Evolutionary conservation across 2,329 filamentous ascomycete species (phyloP).

Genomic region (Penicillium sp.): DNA sequence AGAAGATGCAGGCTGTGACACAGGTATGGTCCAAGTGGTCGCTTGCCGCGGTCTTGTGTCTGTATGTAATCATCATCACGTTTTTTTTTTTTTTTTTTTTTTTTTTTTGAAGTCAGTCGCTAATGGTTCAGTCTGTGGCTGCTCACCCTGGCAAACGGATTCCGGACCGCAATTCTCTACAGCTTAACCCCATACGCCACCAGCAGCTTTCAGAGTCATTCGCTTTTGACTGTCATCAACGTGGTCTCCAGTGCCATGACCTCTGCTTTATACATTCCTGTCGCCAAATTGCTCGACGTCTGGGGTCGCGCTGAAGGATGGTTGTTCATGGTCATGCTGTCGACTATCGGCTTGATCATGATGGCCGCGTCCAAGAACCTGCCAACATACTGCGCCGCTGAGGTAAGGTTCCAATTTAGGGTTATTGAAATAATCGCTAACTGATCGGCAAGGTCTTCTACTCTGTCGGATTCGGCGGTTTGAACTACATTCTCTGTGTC

Average conservation of each 20-base stretch:
- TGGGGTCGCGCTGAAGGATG: conserved; percentile 68
- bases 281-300: conserved; percentile 66
- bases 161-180: conserved; percentile 39
- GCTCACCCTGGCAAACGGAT: conserved; percentile 42
- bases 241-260: conserved; percentile 62
- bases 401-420: conserved; percentile 31
- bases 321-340: conserved; percentile 51
- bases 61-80: not conserved
- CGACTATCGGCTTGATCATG: conserved; percentile 59
- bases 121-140: conserved; percentile 40
- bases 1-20: not conserved
- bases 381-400: conserved; percentile 65
- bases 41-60: not conserved
- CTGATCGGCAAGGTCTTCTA: conserved; percentile 57
- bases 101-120: not conserved
- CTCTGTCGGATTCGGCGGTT: conserved; percentile 60
- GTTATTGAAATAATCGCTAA: not conserved
- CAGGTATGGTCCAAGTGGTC: not conserved
- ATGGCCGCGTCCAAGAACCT: conserved; percentile 66
- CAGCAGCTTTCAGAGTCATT: conserved; percentile 57
- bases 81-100: no score
- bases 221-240: conserved; percentile 56
- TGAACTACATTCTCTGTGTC: conserved; percentile 62
- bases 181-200: conserved; percentile 54
- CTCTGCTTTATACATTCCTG: conserved; percentile 62